phyloP scores from a whole-genome alignment of 1,284 basidiomycete species.

The Microbotryum saponariae region DNA sequence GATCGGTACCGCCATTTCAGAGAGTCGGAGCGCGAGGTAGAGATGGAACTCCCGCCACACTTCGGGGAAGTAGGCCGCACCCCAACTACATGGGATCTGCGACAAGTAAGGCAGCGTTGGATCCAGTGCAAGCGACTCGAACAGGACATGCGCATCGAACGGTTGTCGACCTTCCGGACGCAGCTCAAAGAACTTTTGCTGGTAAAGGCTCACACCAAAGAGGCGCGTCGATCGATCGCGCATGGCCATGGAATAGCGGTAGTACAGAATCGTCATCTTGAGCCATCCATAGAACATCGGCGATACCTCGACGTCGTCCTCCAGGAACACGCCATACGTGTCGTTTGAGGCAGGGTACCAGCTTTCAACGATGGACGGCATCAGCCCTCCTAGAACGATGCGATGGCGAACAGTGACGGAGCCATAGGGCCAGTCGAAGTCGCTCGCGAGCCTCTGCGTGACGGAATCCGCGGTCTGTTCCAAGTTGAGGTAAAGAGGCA shows the following conservation, averaged over 20 bases:
- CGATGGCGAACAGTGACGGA: constrained; percentile 52
- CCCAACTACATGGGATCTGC: constrained; percentile 79
- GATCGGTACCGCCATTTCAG: constrained; percentile 45
- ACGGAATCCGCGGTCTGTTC: constrained; percentile 62
- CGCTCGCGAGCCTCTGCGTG: constrained; percentile 51
- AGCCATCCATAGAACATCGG: constrained; percentile 73
- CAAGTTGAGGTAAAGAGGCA: constrained; percentile 59
- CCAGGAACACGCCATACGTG: constrained; percentile 66
- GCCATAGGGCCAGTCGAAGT: constrained; percentile 55
- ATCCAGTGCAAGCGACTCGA: constrained; percentile 47
- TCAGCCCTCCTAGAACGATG: constrained; percentile 62
- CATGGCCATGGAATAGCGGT: constrained; percentile 49
- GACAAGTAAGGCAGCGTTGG: constrained; percentile 63
- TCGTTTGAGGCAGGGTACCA: constrained; percentile 70
- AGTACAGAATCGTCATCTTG: constrained; percentile 63
- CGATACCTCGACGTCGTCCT: constrained; percentile 75
- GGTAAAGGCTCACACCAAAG: constrained; percentile 72
- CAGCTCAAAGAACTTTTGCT: constrained; percentile 69
- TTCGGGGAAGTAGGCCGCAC: constrained; percentile 77
- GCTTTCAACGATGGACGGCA: constrained; percentile 71
- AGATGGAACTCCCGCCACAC: constrained; percentile 74
- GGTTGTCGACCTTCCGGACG: constrained; percentile 57
- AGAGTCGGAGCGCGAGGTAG: constrained; percentile 61
- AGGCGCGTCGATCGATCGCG: constrained; percentile 42
- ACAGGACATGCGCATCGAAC: constrained; percentile 58